phyloP scores from a whole-genome alignment of 352 stramenopile species.

The Pythium volutum region DNA sequence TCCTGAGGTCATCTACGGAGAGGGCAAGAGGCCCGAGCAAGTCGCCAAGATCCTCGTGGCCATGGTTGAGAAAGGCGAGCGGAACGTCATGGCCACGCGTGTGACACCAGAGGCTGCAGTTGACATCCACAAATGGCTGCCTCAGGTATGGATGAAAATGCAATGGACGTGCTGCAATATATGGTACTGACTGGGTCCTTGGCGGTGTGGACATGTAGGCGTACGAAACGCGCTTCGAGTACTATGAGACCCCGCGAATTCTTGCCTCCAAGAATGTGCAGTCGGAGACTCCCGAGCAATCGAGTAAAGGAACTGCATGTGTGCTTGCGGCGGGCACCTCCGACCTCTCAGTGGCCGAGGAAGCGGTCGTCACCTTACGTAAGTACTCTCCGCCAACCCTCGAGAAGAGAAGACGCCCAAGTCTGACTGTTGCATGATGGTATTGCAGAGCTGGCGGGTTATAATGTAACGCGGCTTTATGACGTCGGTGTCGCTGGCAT shows the following conservation, averaged over 20 bases:
- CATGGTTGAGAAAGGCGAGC: slow-evolving; percentile 70
- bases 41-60: slow-evolving; percentile 88
- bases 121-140: slow-evolving; percentile 35
- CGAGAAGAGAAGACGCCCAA: background rate
- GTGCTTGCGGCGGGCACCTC: slow-evolving; percentile 96
- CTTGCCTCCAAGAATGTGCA: slow-evolving; percentile 47
- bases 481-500: slow-evolving; percentile 95
- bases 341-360: slow-evolving; percentile 94
- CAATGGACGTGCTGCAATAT: background rate
- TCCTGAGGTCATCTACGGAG: slow-evolving; percentile 93
- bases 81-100: slow-evolving; percentile 81
- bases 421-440: background rate
- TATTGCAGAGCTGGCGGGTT: slow-evolving; percentile 81
- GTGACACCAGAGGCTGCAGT: slow-evolving; percentile 50
- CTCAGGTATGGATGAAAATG: slow-evolving; percentile 26
- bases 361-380: slow-evolving; percentile 93
- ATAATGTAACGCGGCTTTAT: slow-evolving; percentile 80
- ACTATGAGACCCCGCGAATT: slow-evolving; percentile 71
- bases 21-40: slow-evolving; percentile 91
- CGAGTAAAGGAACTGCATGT: slow-evolving; percentile 23
- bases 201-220: background rate
- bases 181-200: background rate
- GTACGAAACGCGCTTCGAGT: slow-evolving; percentile 23
- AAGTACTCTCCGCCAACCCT: background rate
- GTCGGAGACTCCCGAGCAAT: background rate